Evolutionary conservation across 306 rosid genomes (phyloP).

Genomic region (Leucaena leucocephala): DNA sequence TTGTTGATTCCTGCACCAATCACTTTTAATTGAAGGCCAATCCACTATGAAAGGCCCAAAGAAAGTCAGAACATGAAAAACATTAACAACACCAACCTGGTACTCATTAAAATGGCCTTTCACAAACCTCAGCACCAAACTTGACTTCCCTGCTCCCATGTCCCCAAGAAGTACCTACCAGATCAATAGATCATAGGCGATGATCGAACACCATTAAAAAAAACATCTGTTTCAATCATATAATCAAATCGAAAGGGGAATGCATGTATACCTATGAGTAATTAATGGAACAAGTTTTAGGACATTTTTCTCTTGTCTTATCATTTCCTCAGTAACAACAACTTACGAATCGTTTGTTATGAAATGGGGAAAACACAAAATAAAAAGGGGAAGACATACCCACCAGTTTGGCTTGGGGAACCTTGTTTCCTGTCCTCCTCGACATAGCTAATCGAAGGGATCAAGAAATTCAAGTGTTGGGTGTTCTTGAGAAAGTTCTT

Average conservation of each 20-base stretch:
- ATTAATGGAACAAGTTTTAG: not conserved
- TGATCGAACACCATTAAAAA: not conserved
- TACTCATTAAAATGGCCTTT: conserved; percentile 81
- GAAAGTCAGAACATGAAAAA: not conserved
- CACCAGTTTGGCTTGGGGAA: conserved; percentile 90
- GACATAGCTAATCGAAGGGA: conserved; percentile 50
- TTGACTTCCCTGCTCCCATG: conserved; percentile 91
- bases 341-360: not conserved
- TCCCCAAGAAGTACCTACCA: conserved; percentile 83
- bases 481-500: not conserved
- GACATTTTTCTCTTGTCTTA: conserved; percentile 11
- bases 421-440: conserved; percentile 65
- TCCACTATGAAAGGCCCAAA: not conserved
- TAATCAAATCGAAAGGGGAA: not conserved
- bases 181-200: not conserved
- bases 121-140: conserved; percentile 83
- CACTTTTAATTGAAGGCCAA: not conserved
- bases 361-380: not conserved
- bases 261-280: not conserved
- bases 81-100: conserved; percentile 53
- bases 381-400: conserved; percentile 70
- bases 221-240: not conserved
- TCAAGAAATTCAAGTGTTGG: not conserved
- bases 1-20: conserved; percentile 79
- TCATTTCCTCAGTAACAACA: not conserved